Base-by-base conservation (phyloP, 805 yeast genomes). In the Wickerhamiella vanderwaltii region DNA sequence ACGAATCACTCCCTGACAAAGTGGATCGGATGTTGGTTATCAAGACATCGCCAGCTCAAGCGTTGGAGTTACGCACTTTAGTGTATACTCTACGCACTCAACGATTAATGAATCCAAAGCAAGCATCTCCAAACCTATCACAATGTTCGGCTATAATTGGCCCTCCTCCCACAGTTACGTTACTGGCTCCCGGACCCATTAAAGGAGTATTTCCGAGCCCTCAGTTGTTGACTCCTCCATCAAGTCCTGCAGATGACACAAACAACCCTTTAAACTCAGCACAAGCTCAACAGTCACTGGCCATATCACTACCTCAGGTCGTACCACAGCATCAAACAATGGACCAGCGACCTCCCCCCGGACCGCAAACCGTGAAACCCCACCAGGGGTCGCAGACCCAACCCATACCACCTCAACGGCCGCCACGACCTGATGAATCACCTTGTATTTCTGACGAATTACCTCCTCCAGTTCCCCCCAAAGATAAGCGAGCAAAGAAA, bases 391-490 rank as follows among this genome's bases (percentile, higher is more conserved):
- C n/a, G n/a, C n/a, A n/a, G n/a, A n/a, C n/a, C n/a, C n/a, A n/a
- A n/a, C n/a, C n/a, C n/a, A n/a, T n/a, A n/a, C n/a, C n/a, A n/a
- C n/a, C n/a, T n/a, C n/a, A n/a, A n/a, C n/a, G n/a, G n/a, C n/a
- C n/a, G n/a, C n/a, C n/a, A n/a, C n/a, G n/a, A n/a, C n/a, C n/a
- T n/a, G n/a, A n/a, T n/a, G n/a, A n/a, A n/a, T n/a, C n/a, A n/a
- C n/a, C n/a, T n/a, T n/a, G n/a, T n/a, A n/a, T n/a, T n/a, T n/a
- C n/a, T 23, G 26, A 23, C 11, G 9, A 23, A 11, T 23, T 25
- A 18, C 35, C 35, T 7, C 39, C 39, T 3, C 39, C 39, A 1
- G 39, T 36, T 7, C 39, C 39, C 2, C 39, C 39, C 24, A 36
- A 36, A 19, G 39, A 36, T 22, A 13, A 18, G 17, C 22, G 26